These are phyloP conservation scores for Daphne laureola DNA, from an alignment of 441 rosid species.

Conservation along the genomic window DNA sequence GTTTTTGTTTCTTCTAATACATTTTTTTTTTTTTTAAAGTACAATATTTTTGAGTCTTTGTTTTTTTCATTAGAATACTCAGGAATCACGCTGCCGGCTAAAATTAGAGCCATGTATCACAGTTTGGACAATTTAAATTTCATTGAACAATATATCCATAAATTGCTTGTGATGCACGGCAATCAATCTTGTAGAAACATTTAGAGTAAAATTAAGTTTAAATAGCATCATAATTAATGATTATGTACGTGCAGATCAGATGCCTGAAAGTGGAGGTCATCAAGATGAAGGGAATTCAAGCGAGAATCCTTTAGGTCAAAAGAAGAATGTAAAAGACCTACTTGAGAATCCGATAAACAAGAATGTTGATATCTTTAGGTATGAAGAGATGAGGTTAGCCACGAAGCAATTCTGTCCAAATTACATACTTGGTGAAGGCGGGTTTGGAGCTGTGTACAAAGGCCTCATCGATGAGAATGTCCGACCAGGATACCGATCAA, in stretches of 20 bases:
- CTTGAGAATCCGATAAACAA: constrained; percentile 55
- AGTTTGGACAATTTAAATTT: too few relatives aligned
- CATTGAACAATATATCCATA: too few relatives aligned
- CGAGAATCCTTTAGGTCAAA: constrained; percentile 25
- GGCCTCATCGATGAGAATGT: constrained; percentile 71
- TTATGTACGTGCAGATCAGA: too few relatives aligned
- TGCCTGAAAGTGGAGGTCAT: too few relatives aligned
- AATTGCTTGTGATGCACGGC: too few relatives aligned
- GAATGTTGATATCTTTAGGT: constrained; percentile 80
- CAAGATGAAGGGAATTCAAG: constrained; percentile 14
- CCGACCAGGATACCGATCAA: constrained; percentile 52
- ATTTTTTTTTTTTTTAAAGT: too few relatives aligned
- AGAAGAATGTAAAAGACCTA: constrained; percentile 74
- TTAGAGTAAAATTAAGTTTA: too few relatives aligned
- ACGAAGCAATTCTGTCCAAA: constrained; percentile 88
- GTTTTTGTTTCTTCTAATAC: constrained; percentile 9
- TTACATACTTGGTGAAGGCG: constrained; percentile 91
- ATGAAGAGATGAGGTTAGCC: constrained; percentile 71
- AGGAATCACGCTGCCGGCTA: not conserved
- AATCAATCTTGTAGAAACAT: too few relatives aligned
- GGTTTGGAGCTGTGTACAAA: constrained; percentile 91
- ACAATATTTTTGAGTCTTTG: too few relatives aligned
- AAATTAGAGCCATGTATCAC: too few relatives aligned
- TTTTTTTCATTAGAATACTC: too few relatives aligned
- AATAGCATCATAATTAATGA: too few relatives aligned